These are phyloP conservation scores for Hypoxylon sp. DNA, from an alignment of 2,329 filamentous ascomycete genomes.

Conservation along the genomic window DNA sequence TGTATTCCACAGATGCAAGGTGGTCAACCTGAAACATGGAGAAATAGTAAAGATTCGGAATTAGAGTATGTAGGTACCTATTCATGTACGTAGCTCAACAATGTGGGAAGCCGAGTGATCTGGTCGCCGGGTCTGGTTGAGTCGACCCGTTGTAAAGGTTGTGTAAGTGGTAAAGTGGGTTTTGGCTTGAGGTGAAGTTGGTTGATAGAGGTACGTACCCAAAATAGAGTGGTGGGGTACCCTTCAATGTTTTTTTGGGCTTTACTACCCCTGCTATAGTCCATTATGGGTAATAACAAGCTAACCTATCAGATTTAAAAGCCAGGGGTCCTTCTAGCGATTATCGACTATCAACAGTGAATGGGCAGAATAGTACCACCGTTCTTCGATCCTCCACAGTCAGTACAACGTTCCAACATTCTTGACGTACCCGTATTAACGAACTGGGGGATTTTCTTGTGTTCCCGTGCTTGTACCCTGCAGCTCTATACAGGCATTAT, in stretches of 20 bases:
- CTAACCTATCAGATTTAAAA: constrained; percentile 45
- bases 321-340: constrained; percentile 42
- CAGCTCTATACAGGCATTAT: constrained; percentile 42
- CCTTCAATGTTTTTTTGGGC: not conserved
- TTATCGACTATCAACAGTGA: constrained; percentile 43
- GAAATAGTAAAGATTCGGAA: constrained; percentile 45
- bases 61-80: constrained; percentile 39
- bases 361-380: constrained; percentile 38
- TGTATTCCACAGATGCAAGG: constrained; percentile 46
- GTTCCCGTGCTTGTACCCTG: constrained; percentile 20
- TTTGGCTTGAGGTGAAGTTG: constrained; percentile 32
- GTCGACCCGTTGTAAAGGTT: constrained; percentile 35
- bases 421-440: constrained; percentile 22
- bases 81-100: constrained; percentile 40
- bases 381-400: constrained; percentile 30
- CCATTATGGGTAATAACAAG: constrained; percentile 31
- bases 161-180: constrained; percentile 32
- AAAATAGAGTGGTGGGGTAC: constrained; percentile 32
- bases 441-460: constrained; percentile 22
- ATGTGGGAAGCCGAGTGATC: constrained; percentile 45
- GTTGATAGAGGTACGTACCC: constrained; percentile 45
- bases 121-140: constrained; percentile 35
- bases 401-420: constrained; percentile 39
- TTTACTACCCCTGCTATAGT: constrained; percentile 24
- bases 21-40: constrained; percentile 55